Base-by-base conservation (phyloP, 805 yeast species). In the Candida arabinofermentans region DNA sequence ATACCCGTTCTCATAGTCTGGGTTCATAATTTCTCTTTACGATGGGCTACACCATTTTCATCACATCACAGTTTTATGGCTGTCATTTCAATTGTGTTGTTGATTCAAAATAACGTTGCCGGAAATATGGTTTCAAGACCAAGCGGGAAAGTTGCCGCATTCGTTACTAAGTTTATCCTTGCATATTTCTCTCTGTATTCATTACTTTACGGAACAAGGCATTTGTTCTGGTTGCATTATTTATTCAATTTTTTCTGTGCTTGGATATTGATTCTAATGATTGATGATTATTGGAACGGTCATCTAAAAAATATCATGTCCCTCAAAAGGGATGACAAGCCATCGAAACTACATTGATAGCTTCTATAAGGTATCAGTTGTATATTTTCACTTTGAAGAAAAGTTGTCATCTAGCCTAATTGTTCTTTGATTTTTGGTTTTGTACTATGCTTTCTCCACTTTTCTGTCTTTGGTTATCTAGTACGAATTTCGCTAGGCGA, bases 51-150 rank as follows among this genome's bases (percentile, higher is more conserved):
- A 0, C 89, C 95, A 14, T 88, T 88, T 55, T 77, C 86, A 5
- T 83, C 96, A 0, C 95, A 88, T 59, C 96, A 90, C 59, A 89
- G 87, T 55, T 67, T 86, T 32, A 61, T 89, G 40, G 84, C 96
- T 0, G 75, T 89, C 19, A 64, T 83, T 12, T 96, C 96, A 0
- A 78, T 85, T 2, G 69, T 88, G 8, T 45, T 81, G 8, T 55
- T 86, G 30, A 74, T 77, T 34, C 83, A 79, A 50, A 63, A 70
- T 36, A 73, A 82, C 53, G 70, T 69, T 24, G 63, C 72, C n/a
- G 76, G 78, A 4, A 62, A 62, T 32, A 62, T 67, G 51, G 57
- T 78, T 22, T 81, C 83, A 2, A 56, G 55, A 22, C 58, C 65
- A 14, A 44, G 40, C 3, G 38, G 49, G 2, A 38, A 34, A 21